Evolutionary conservation across 1,139 yeast genomes (phyloP).

Genomic region (Kodamaea suecica): DNA sequence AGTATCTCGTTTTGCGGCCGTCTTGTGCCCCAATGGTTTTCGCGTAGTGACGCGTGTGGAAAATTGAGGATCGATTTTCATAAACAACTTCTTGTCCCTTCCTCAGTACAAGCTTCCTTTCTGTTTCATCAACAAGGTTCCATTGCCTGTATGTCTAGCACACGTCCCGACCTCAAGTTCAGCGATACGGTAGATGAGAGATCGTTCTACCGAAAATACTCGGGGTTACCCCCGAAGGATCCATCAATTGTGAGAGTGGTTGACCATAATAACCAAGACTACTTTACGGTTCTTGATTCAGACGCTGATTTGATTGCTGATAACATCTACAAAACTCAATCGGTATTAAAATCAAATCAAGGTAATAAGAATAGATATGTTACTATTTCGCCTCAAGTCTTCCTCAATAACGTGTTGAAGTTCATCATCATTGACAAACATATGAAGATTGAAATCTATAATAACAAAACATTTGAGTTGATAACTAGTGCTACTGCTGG

Average conservation of each 20-base stretch:
- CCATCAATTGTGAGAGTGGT: conserved; percentile 57
- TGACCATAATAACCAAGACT: conserved; percentile 68
- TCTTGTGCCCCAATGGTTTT: too few relatives aligned
- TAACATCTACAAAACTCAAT: conserved; percentile 72
- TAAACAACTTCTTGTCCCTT: too few relatives aligned
- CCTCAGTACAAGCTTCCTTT: too few relatives aligned
- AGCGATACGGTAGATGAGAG: conserved; percentile 61
- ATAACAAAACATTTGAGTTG: conserved; percentile 58
- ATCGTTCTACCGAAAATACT: conserved; percentile 59
- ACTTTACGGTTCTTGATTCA: conserved; percentile 68
- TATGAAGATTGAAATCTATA: conserved; percentile 70
- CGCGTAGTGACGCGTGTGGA: too few relatives aligned
- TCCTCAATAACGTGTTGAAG: conserved; percentile 58
- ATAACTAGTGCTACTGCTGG: conserved; percentile 82
- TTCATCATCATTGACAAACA: conserved; percentile 68
- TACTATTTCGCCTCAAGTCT: conserved; percentile 73
- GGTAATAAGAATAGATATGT: conserved; percentile 58
- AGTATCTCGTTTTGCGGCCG: too few relatives aligned
- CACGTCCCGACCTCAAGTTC: conserved; percentile 73
- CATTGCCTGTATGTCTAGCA: conserved; percentile 64
- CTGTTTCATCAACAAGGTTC: too few relatives aligned
- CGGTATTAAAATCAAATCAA: conserved; percentile 62
- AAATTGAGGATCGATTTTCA: too few relatives aligned
- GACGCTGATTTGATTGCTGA: conserved; percentile 87
- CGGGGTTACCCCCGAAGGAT: conserved; percentile 49